Evolutionary conservation across 1,139 yeast species (phyloP).

Genomic region (Pneumocystis oryctolagi): DNA sequence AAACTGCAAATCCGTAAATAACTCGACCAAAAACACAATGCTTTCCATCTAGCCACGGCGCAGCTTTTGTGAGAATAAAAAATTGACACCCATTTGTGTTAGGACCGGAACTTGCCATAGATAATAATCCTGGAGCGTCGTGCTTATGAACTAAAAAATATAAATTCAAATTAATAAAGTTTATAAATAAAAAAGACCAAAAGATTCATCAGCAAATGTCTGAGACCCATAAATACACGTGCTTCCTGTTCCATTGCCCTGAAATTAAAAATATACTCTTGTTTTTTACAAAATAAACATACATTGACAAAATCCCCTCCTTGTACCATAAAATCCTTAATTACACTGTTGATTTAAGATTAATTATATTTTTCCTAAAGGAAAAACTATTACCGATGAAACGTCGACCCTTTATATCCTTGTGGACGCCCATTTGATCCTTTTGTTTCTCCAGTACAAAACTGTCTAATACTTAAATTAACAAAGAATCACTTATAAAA

Average conservation of each 20-base stretch:
- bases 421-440: slow-evolving; percentile 28
- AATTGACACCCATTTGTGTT: slow-evolving; percentile 93
- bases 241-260: slow-evolving; percentile 35
- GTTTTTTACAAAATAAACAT: background rate
- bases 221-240: slow-evolving; percentile 35
- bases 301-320: slow-evolving; percentile 87
- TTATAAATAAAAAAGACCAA: slow-evolving; percentile 42
- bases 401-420: slow-evolving; percentile 25
- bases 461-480: slow-evolving; percentile 21
- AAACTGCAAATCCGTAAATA: slow-evolving; percentile 64
- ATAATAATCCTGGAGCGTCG: slow-evolving; percentile 69
- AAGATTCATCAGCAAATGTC: slow-evolving; percentile 79
- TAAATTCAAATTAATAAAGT: slow-evolving; percentile 90
- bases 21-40: slow-evolving; percentile 95
- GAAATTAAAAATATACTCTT: slow-evolving; percentile 3
- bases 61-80: slow-evolving; percentile 61
- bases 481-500: background rate
- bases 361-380: slow-evolving; percentile 45
- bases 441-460: slow-evolving; percentile 40
- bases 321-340: slow-evolving; percentile 75
- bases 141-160: slow-evolving; percentile 61
- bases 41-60: slow-evolving; percentile 66
- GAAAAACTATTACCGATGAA: background rate
- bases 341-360: slow-evolving; percentile 87
- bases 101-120: slow-evolving; percentile 94